These are phyloP conservation scores for Fusarium oligoseptatum DNA, from an alignment of 2,329 filamentous ascomycete species.

Conservation along the genomic window DNA sequence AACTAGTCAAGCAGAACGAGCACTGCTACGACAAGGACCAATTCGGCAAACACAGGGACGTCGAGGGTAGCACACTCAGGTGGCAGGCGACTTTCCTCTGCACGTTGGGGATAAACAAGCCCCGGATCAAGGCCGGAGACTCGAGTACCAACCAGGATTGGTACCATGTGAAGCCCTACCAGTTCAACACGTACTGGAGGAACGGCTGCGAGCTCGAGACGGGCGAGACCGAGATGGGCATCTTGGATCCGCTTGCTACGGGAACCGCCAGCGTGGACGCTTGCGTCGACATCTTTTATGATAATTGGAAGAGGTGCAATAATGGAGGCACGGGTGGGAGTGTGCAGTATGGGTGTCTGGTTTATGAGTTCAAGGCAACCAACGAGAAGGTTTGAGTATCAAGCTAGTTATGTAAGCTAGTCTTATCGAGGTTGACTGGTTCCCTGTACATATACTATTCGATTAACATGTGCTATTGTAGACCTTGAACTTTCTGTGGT, in stretches of 20 bases:
- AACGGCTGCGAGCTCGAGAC: not conserved
- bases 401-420: not conserved
- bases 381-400: not conserved
- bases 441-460: not conserved
- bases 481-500: not conserved
- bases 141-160: not conserved
- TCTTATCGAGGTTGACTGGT: not conserved
- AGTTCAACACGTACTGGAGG: not conserved
- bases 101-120: not conserved
- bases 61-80: not conserved
- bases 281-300: not conserved
- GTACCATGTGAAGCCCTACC: not conserved
- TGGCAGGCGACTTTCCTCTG: not conserved
- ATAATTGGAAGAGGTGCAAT: not conserved
- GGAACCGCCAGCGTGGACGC: not conserved
- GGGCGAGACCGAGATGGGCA: not conserved
- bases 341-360: not conserved
- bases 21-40: not conserved
- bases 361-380: not conserved
- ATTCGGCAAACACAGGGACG: not conserved
- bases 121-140: not conserved
- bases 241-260: not conserved
- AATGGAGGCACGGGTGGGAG: not conserved
- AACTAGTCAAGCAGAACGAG: not conserved
- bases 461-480: not conserved